Evolutionary conservation across 768 basidiomycete species (phyloP).

Genomic region (Naganishia kalamii): DNA sequence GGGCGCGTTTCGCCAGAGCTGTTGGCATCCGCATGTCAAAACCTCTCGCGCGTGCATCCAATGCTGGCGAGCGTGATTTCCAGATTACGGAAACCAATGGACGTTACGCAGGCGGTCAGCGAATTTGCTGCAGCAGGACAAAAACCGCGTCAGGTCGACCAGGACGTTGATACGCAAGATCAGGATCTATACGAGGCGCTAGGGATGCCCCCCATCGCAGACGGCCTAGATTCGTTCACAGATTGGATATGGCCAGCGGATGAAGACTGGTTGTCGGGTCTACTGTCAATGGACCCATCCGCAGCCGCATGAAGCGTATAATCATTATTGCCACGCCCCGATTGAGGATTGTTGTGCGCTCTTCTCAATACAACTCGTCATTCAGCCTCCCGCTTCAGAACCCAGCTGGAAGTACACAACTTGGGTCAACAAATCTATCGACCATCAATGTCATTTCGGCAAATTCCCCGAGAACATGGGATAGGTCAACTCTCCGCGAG

Average conservation of each 20-base stretch:
- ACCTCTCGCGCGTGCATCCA: neutral
- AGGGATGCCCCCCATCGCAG: neutral
- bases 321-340: too few species aligned
- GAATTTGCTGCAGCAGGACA: neutral
- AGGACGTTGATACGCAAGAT: neutral
- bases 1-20: neutral
- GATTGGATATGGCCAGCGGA: constrained; percentile 10
- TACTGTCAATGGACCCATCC: neutral
- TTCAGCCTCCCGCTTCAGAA: too few species aligned
- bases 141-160: too few species aligned
- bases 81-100: neutral
- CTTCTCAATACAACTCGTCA: too few species aligned
- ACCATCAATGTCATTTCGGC: neutral
- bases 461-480: neutral
- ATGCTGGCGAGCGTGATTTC: neutral
- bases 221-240: neutral
- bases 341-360: too few species aligned
- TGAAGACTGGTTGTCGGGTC: constrained; percentile 4
- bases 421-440: too few species aligned
- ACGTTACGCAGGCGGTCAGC: neutral
- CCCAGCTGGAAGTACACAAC: too few species aligned
- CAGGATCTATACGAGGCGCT: neutral
- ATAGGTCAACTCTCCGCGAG: neutral
- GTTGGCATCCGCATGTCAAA: neutral
- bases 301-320: neutral